These are phyloP conservation scores for Neonothopanus nambi DNA, from an alignment of 1,284 basidiomycete genomes.

Conservation along the genomic window DNA sequence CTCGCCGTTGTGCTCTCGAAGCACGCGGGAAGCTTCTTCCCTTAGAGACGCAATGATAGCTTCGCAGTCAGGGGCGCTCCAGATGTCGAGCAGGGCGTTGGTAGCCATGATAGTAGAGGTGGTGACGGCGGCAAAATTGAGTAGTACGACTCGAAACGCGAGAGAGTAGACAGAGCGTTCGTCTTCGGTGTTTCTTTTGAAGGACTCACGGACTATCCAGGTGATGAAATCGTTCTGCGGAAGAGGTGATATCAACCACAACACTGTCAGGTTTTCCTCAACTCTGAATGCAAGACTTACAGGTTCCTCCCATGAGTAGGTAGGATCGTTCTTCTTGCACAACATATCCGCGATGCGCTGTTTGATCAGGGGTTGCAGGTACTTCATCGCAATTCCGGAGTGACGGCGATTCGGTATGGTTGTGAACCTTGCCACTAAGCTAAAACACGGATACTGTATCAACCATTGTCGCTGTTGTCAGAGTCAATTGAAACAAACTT, in stretches of 20 bases:
- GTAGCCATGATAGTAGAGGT: slow-evolving; percentile 19
- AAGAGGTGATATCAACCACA: not conserved
- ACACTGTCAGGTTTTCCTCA: not conserved
- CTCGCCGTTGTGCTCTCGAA: slow-evolving; percentile 14
- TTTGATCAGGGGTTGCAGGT: slow-evolving; percentile 18
- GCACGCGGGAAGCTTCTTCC: slow-evolving; percentile 18
- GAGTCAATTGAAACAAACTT: not conserved
- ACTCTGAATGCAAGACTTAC: slow-evolving; percentile 5
- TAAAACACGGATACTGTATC: not conserved
- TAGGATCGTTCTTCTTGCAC: slow-evolving; percentile 14
- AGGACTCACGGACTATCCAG: slow-evolving; percentile 22
- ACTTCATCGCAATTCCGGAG: slow-evolving; percentile 18
- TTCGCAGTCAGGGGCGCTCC: slow-evolving; percentile 11
- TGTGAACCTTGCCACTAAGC: slow-evolving; percentile 16
- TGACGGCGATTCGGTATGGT: slow-evolving; percentile 21
- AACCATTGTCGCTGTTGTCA: not conserved
- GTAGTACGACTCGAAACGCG: slow-evolving; percentile 16
- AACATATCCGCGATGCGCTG: slow-evolving; percentile 19
- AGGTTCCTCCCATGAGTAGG: slow-evolving; percentile 18
- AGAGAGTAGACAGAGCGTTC: slow-evolving; percentile 17
- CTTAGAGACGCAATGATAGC: slow-evolving; percentile 13
- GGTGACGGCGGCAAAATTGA: slow-evolving; percentile 15
- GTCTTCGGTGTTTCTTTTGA: slow-evolving; percentile 18
- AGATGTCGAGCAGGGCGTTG: slow-evolving; percentile 22
- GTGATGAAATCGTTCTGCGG: slow-evolving; percentile 20